A percentile compares a stretch with the other conserved stretches of the same genome.
Evolutionary conservation across 2,329 filamentous ascomycete genomes (phyloP).

Genomic region (Ophiocordyceps camponoti-leonardi): DNA sequence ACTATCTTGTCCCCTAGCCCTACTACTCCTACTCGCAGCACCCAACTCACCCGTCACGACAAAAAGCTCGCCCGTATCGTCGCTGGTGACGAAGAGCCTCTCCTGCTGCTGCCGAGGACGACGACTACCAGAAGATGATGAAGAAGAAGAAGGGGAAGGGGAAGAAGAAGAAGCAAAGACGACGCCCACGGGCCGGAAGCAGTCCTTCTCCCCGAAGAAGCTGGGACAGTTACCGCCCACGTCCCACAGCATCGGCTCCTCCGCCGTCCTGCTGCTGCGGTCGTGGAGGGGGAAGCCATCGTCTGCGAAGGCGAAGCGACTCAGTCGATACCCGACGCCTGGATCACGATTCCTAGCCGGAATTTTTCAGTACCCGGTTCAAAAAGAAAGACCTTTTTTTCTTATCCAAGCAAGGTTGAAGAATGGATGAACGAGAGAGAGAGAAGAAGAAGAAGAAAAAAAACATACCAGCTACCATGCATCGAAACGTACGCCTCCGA

Average conservation of each 20-base stretch:
- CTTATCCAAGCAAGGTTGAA: too few species aligned
- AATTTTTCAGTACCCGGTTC: too few species aligned
- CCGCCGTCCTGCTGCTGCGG: conserved; percentile 20
- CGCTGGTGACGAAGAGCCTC: conserved; percentile 34
- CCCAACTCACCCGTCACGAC: conserved; percentile 14
- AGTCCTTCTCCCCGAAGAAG: conserved; percentile 9
- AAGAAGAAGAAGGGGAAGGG: too few species aligned
- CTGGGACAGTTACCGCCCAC: conserved; percentile 25
- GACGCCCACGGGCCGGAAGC: conserved; percentile 36
- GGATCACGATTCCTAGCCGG: conserved; percentile 17
- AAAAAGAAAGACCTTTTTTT: too few species aligned
- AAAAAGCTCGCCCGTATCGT: conserved; percentile 37
- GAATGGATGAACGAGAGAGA: too few species aligned
- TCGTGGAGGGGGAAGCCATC: conserved; percentile 16
- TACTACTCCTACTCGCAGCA: background rate
- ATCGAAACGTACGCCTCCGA: conserved; percentile 42
- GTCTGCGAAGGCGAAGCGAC: conserved; percentile 15
- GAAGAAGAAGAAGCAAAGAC: conserved; percentile 7
- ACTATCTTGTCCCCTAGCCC: too few species aligned
- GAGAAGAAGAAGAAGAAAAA: background rate
- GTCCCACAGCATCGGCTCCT: conserved; percentile 32
- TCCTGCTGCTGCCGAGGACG: conserved; percentile 17
- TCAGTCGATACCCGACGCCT: conserved; percentile 20
- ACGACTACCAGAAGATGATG: background rate
- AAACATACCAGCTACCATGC: conserved; percentile 37